Evolutionary conservation across 2,329 filamentous ascomycete genomes (phyloP), one percentile per base, ranked within the genome.

Genomic region (Cercospora nicotianae): DNA sequence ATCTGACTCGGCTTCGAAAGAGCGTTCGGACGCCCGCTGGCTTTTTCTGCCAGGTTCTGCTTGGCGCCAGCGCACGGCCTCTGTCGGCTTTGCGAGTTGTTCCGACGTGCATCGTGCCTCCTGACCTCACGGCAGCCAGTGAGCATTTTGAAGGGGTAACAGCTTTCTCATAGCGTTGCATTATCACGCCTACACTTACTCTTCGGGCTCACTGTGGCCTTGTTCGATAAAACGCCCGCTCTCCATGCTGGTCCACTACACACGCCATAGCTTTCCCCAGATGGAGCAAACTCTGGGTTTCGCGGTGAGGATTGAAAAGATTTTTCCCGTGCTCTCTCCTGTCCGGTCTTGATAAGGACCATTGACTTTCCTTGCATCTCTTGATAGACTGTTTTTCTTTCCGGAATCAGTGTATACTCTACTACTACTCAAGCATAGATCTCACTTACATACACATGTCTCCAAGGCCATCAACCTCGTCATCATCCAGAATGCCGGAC

Each of bases 101-200:
- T 36, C 60, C 60, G 60, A 51, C 45, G n/a, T 53, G n/a, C 60
- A 28, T 30, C 60, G 18, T 48, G 16, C 28, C 62, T 59, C 33
- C 51, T 64, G 51, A 64, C 62, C 53, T 64, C 62, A 45, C 53
- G 31, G 20, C 31, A 59, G 53, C 51, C 51, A 64, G 53, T 59
- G 23, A 64, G 61, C 61, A 66, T 69, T 69, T 66, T 57, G 67
- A 69, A 64, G 64, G 67, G 67, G 67, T 69, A 69, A 69, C 48
- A 59, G 65, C 53, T 42, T 64, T 64, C 61, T 53, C 36, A 61
- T 66, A 66, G 64, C 64, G 64, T 59, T 59, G 28, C 23, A 23
- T 48, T 60, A 36, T 42, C n/a, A 62, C 62, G 67, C 64, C 63
- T 64, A 48, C 63, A 66, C 66, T 53, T 70, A 68, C 68, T 64